A percentile compares a stretch with the other conserved stretches of the same genome.
Evolutionary conservation across 768 basidiomycete genomes (phyloP).

Genomic region (Trametes cinnabarina): DNA sequence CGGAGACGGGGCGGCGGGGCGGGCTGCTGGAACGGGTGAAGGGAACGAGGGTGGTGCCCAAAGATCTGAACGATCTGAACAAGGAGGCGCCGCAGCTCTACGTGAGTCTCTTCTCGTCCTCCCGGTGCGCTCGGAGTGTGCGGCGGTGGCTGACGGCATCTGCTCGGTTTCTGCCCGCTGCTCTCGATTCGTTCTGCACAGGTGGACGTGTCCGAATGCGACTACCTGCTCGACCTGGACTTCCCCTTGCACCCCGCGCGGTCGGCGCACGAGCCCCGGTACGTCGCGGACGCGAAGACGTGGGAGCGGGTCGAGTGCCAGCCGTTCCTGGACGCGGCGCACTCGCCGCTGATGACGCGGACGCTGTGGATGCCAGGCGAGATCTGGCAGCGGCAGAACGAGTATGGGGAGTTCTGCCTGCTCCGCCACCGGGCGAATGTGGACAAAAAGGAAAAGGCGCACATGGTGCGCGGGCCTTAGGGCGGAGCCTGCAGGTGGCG

Average conservation of each 20-base stretch:
- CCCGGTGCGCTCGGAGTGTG: not conserved
- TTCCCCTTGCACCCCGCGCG: conserved; percentile 66
- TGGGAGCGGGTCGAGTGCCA: conserved; percentile 85
- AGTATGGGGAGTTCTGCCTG: conserved; percentile 90
- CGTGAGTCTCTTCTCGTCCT: conserved; percentile 47
- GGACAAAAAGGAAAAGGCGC: conserved; percentile 25
- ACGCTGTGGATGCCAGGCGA: conserved; percentile 77
- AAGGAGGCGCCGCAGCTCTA: conserved; percentile 73
- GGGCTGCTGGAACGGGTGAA: conserved; percentile 52
- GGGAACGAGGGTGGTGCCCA: conserved; percentile 59
- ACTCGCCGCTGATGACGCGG: conserved; percentile 71
- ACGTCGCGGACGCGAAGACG: conserved; percentile 55
- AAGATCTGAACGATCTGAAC: conserved; percentile 86
- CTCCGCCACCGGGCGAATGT: conserved; percentile 57
- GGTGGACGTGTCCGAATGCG: conserved; percentile 74
- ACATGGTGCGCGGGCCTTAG: conserved; percentile 18
- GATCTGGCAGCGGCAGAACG: conserved; percentile 65
- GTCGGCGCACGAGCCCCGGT: conserved; percentile 74
- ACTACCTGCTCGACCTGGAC: conserved; percentile 89
- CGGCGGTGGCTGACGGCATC: conserved; percentile 3
- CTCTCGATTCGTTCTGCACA: too few species aligned
- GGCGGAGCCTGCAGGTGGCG: not conserved
- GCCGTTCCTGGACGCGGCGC: conserved; percentile 79
- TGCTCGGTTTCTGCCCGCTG: conserved; percentile 9
- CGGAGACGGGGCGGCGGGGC: conserved; percentile 31